Conservation (phyloP, 2,329 filamentous ascomycete genomes). For the Chalaropsis thielavioides region DNA sequence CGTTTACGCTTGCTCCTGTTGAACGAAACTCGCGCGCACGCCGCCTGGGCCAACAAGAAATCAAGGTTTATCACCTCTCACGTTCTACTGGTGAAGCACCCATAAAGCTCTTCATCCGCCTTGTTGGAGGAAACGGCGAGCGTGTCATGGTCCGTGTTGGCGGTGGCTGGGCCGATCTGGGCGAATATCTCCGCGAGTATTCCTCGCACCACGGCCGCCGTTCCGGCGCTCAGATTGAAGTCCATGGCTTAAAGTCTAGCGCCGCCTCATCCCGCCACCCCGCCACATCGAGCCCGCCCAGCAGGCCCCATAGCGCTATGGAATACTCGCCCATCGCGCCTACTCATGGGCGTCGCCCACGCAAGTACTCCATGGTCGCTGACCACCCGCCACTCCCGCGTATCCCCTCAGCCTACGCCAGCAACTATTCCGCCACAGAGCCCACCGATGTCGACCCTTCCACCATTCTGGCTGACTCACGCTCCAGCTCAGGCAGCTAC, state of each 20-base stretch:
- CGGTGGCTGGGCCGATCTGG: conserved; percentile 94
- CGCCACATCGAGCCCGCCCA: conserved; percentile 28
- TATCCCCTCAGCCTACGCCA: conserved; percentile 30
- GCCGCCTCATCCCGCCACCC: background rate
- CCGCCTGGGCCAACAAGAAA: conserved; percentile 45
- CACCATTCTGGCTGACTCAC: conserved; percentile 28
- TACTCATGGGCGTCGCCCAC: conserved; percentile 40
- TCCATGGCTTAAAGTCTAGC: conserved; percentile 23
- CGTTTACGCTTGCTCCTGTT: conserved; percentile 55
- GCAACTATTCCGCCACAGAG: conserved; percentile 20
- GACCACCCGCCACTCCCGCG: conserved; percentile 18
- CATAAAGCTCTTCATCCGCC: conserved; percentile 86
- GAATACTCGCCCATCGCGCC: conserved; percentile 31
- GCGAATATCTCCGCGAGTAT: conserved; percentile 88
- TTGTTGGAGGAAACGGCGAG: conserved; percentile 78
- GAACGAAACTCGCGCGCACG: conserved; percentile 36
- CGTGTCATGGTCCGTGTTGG: conserved; percentile 96
- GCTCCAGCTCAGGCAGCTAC: conserved; percentile 40
- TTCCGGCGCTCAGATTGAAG: conserved; percentile 41
- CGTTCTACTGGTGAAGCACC: conserved; percentile 71
- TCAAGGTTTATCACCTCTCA: conserved; percentile 84
- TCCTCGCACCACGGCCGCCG: conserved; percentile 79
- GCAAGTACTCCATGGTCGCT: conserved; percentile 29
- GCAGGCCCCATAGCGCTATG: conserved; percentile 27
- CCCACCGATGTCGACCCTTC: conserved; percentile 26